Evolutionary conservation across 2,329 filamentous ascomycete species (phyloP), one percentile per base, ranked within the genome.

Genomic region (Lojkania enalia): DNA sequence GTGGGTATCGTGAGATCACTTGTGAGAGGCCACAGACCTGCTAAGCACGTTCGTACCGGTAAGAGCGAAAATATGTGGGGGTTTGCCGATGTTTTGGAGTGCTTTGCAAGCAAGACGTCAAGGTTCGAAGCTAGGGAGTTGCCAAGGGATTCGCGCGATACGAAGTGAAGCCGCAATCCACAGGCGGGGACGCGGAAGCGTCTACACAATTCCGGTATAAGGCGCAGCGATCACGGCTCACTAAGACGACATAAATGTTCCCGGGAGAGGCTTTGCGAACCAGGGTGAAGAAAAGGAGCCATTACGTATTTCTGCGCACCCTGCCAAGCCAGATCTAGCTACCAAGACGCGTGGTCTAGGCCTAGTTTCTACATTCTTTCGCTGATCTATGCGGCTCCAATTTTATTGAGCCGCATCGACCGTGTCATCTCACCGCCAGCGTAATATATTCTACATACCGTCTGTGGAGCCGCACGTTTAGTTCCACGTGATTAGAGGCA

Each of bases 71-170:
- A n/a, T 7, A n/a, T 27, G 23, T 7, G 7, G 7, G 23, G 7
- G 23, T n/a, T 7, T 9, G 23, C 23, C 7, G 23, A 27, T 27
- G n/a, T 27, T 7, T n/a, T 27, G 23, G 23, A 27, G 23, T 7
- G 23, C 7, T n/a, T 7, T 27, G 23, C 7, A 27, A 27, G 23
- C n/a, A 27, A 9, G 23, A n/a, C n/a, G 23, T 7, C n/a, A 27
- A 9, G 23, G 23, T 27, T 9, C n/a, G 23, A 27, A 27, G 9
- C 30, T 16, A 33, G 30, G 30, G 30, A 33, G 30, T 9, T 21
- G 32, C 40, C 40, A 43, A 30, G 40, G 20, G 29, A 30, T 20
- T 33, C n/a, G 30, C 31, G 23, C 5, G 25, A 40, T 40, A 30
- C 37, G 23, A 13, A 40, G 14, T 38, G 23, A 40, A 40, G 37